These are phyloP conservation scores for Sutorius eximius DNA, from an alignment of 1,284 basidiomycete species.

Conservation along the genomic window DNA sequence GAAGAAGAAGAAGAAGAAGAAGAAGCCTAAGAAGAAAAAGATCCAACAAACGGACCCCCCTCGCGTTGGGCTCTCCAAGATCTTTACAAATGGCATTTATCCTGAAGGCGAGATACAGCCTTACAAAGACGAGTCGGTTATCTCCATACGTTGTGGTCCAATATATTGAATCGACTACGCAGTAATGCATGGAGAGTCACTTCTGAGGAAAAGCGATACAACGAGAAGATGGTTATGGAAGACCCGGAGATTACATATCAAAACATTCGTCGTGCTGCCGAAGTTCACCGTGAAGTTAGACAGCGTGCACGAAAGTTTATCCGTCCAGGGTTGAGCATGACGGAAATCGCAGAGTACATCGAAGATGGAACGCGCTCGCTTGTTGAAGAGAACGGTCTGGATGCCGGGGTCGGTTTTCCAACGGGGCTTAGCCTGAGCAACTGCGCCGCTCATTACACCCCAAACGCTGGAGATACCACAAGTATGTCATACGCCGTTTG, in stretches of 20 bases:
- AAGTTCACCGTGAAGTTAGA: constrained; percentile 96
- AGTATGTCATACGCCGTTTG: constrained; percentile 47
- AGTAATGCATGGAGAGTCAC: constrained; percentile 88
- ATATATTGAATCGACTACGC: constrained; percentile 7
- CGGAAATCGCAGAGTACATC: constrained; percentile 91
- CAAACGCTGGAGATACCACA: constrained; percentile 91
- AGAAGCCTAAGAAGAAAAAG: constrained; percentile 87
- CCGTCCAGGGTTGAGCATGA: constrained; percentile 93
- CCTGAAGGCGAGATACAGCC: constrained; percentile 91
- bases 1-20: constrained; percentile 99
- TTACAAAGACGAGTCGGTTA: constrained; percentile 84
- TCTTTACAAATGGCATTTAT: constrained; percentile 85
- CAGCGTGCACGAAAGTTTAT: constrained; percentile 81
- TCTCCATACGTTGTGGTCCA: not conserved
- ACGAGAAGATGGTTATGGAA: constrained; percentile 75
- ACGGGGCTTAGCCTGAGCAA: constrained; percentile 94
- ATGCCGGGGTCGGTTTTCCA: constrained; percentile 92
- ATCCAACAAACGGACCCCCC: constrained; percentile 88
- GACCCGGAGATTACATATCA: constrained; percentile 85
- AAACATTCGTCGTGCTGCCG: constrained; percentile 87
- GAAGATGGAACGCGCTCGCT: constrained; percentile 89
- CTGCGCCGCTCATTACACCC: constrained; percentile 96
- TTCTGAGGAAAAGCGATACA: constrained; percentile 86
- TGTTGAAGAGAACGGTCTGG: constrained; percentile 88
- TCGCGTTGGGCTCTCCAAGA: constrained; percentile 85